Evolutionary conservation across 2,329 filamentous ascomycete species (phyloP).

Genomic region (Phyllosticta citriasiana): DNA sequence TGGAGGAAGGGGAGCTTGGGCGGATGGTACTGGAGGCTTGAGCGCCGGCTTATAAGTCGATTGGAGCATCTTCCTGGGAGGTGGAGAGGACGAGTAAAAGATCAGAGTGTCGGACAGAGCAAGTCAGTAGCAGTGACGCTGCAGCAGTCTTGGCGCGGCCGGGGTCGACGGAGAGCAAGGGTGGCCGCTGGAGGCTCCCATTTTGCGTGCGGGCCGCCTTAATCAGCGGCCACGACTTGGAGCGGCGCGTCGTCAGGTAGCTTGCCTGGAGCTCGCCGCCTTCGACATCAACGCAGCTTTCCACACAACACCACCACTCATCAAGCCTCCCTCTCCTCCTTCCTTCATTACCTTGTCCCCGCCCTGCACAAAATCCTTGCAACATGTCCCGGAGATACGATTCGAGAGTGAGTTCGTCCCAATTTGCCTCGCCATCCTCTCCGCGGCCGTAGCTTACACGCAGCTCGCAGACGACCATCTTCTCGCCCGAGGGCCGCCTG

Average conservation of each 20-base stretch:
- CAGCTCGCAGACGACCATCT: conserved; percentile 78
- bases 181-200: conserved; percentile 16
- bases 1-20: conserved; percentile 48
- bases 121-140: neutral
- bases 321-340: conserved; percentile 10
- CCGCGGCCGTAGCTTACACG: conserved; percentile 69
- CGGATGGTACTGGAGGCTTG: conserved; percentile 28
- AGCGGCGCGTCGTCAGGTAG: conserved; percentile 9
- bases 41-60: conserved; percentile 60
- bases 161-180: conserved; percentile 17
- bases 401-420: conserved; percentile 62
- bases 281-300: conserved; percentile 12
- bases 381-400: conserved; percentile 95
- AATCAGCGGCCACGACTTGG: neutral
- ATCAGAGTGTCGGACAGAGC: neutral
- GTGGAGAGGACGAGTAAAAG: neutral
- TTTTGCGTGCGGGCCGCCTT: neutral
- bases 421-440: conserved; percentile 87
- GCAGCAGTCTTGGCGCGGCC: conserved; percentile 3
- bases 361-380: conserved; percentile 16
- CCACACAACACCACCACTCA: conserved; percentile 18
- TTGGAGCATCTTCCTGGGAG: conserved; percentile 50
- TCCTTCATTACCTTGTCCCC: conserved; percentile 8
- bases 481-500: conserved; percentile 94
- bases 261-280: conserved; percentile 24